Base-by-base conservation (phyloP, 2,329 filamentous ascomycete species). In the Cladosporium sp. region DNA sequence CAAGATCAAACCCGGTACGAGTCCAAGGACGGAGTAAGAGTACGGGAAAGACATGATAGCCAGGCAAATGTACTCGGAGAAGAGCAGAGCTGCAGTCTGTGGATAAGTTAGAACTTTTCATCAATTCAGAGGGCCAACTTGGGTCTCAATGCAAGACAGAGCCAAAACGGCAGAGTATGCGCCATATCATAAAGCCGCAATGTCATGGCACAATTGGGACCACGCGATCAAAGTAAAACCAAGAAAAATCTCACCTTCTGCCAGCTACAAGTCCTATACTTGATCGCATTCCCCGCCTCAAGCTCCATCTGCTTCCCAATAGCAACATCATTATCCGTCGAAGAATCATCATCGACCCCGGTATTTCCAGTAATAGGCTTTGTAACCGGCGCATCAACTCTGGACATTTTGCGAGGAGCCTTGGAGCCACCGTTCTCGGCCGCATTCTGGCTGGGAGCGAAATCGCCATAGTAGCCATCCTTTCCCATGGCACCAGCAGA, bases 11-110 rank as follows among this genome's bases (percentile, higher is more conserved):
- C 87, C 90, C 0, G 91, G 90, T 0, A 95, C 88, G 13, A 96
- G 78, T 7, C 91, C 91, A 7, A 96, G 79, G 22, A 92, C 73
- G 38, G 88, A 88, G 69, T 96, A 96, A 0, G 89, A 95, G 78
- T 87, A 95, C 0, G 91, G 91, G 59, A 96, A 96, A 43, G 88
- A 94, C 90, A 96, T 95, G 65, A 95, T 95, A 18, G 80, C 80
- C 69, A 96, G 72, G 67, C 89, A 95, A 53, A 96, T 96, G 67
- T 96, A 96, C 74, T 96, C 91, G 43, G 88, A 93, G 71, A 96
- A 95, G 45, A 96, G 81, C 59, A 95, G 69, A 1, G 85, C 89
- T 0, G 91, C 89, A 47, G 91, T 95, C 85, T 86, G 61, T 27
- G 52, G 40, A 29, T 18, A 53, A 18, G 27, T 39, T n/a, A 50